These are phyloP conservation scores for Linum lewisii DNA, from an alignment of 345 rosid species.

Conservation along the genomic window DNA sequence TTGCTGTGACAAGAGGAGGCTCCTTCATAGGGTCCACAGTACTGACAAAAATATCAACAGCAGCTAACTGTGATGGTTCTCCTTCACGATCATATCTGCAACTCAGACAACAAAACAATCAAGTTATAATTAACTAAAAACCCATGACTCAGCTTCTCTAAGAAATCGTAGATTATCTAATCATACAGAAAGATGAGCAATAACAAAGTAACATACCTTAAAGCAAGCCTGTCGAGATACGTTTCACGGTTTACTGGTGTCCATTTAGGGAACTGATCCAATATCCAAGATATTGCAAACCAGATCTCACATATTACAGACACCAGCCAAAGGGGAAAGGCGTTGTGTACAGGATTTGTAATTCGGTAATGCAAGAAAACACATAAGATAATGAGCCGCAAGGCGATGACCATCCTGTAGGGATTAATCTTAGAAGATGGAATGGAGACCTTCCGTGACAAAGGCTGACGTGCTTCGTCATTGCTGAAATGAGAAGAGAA, in stretches of 20 bases:
- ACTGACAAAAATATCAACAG: slow-evolving; percentile 42
- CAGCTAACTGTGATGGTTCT: slow-evolving; percentile 34
- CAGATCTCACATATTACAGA: slow-evolving; percentile 32
- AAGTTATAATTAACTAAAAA: slow-evolving; percentile 18
- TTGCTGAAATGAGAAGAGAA: slow-evolving; percentile 15
- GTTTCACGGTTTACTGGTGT: slow-evolving; percentile 32
- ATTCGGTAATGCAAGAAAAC: slow-evolving; percentile 28
- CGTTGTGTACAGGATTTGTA: slow-evolving; percentile 25
- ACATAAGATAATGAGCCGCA: slow-evolving; percentile 27
- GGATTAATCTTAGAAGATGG: slow-evolving; percentile 29
- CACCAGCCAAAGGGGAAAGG: slow-evolving; percentile 23
- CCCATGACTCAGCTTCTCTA: slow-evolving; percentile 26
- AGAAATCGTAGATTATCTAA: slow-evolving; percentile 9
- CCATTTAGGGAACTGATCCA: slow-evolving; percentile 37
- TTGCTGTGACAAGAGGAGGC: slow-evolving; percentile 62
- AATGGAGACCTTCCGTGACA: slow-evolving; percentile 26
- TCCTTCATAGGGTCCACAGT: slow-evolving; percentile 62
- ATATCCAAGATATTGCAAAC: slow-evolving; percentile 33
- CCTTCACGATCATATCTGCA: slow-evolving; percentile 42
- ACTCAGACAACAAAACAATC: slow-evolving; percentile 10
- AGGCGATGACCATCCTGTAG: slow-evolving; percentile 25
- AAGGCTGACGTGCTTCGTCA: slow-evolving; percentile 31
- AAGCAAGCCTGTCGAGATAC: slow-evolving; percentile 28
- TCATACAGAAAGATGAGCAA: not conserved
- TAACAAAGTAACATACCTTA: slow-evolving; percentile 16